phyloP scores from a whole-genome alignment of 129 eudicot genomes.

The Logfia minima region DNA sequence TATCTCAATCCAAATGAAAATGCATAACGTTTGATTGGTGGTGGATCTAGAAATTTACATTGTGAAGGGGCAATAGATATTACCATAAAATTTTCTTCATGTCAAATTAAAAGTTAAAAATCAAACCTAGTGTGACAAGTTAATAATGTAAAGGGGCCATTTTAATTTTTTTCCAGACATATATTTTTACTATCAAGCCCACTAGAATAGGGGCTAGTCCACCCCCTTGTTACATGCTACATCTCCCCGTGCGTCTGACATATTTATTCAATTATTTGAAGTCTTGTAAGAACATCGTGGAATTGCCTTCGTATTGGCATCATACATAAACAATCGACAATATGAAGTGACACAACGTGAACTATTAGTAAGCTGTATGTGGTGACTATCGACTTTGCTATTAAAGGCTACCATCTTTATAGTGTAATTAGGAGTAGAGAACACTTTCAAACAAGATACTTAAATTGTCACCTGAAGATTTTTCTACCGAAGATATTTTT shows the following conservation, averaged over 20 bases:
- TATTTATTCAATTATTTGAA: too few relatives aligned
- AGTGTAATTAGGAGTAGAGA: neutral
- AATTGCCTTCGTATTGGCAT: too few relatives aligned
- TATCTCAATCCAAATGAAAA: too few relatives aligned
- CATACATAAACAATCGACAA: neutral
- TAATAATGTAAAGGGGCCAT: too few relatives aligned
- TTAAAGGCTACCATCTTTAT: neutral
- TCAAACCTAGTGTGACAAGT: too few relatives aligned
- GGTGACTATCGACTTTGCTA: neutral
- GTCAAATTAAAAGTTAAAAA: too few relatives aligned
- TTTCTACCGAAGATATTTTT: neutral
- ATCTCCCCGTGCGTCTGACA: neutral
- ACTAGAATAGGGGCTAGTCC: neutral
- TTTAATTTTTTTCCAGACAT: too few relatives aligned
- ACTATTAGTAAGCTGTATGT: neutral
- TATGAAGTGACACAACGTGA: neutral
- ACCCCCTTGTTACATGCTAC: neutral
- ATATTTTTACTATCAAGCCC: neutral
- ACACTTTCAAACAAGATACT: neutral
- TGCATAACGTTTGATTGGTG: too few relatives aligned
- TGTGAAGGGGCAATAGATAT: too few relatives aligned
- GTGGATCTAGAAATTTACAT: too few relatives aligned
- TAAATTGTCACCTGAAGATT: neutral
- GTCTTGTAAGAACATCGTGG: too few relatives aligned
- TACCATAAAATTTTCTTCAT: too few relatives aligned